A percentile compares a stretch with the other conserved stretches of the same genome.
Evolutionary conservation across 352 stramenopile genomes (phyloP).

Genomic region (Pythium phragmiticola): DNA sequence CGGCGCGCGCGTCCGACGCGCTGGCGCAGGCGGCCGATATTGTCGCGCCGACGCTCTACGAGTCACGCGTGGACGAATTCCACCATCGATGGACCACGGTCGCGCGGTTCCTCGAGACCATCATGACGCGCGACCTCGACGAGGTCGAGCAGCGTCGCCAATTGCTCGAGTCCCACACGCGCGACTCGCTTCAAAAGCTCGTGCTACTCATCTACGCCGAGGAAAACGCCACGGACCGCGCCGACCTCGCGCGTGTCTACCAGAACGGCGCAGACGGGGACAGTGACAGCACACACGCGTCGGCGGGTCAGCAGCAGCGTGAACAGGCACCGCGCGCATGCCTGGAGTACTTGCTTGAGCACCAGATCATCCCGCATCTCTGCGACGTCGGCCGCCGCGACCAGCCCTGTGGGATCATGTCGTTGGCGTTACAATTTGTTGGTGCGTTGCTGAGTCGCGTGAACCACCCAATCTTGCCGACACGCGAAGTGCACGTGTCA

Average conservation of each 20-base stretch:
- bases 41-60: slow-evolving; percentile 78
- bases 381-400: slow-evolving; percentile 73
- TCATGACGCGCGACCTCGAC: slow-evolving; percentile 66
- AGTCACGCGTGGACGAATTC: slow-evolving; percentile 83
- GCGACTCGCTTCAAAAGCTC: slow-evolving; percentile 81
- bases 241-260: slow-evolving; percentile 50
- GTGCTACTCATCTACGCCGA: slow-evolving; percentile 86
- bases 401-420: slow-evolving; percentile 82
- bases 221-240: slow-evolving; percentile 70
- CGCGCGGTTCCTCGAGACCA: slow-evolving; percentile 70
- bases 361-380: slow-evolving; percentile 78
- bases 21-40: slow-evolving; percentile 78
- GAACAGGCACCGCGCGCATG: slow-evolving; percentile 49
- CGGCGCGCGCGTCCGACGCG: slow-evolving; percentile 64
- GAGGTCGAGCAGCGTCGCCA: slow-evolving; percentile 68
- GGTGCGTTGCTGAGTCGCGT: slow-evolving; percentile 73
- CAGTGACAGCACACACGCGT: slow-evolving; percentile 5
- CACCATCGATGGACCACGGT: slow-evolving; percentile 82
- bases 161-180: slow-evolving; percentile 76
- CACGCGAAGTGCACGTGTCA: slow-evolving; percentile 75
- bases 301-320: slow-evolving; percentile 29
- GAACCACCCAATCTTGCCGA: slow-evolving; percentile 82
- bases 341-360: slow-evolving; percentile 82
- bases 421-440: slow-evolving; percentile 82
- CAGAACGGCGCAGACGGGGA: slow-evolving; percentile 24